Evolutionary conservation across 2,329 filamentous ascomycete genomes (phyloP), one percentile per base, ranked within the genome.

Genomic region (Ophiostoma quercus): DNA sequence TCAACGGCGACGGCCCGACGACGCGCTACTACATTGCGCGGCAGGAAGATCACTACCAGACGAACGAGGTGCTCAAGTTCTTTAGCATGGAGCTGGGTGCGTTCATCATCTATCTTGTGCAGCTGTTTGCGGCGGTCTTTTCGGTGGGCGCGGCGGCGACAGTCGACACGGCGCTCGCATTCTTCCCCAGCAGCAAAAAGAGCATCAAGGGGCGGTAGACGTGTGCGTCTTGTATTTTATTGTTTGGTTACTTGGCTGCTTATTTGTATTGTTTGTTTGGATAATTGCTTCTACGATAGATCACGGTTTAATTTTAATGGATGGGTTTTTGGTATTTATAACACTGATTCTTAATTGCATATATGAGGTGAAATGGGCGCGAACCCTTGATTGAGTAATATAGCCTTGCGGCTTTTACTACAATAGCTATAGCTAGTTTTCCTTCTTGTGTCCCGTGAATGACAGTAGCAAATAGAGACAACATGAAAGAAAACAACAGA

Each of bases 1-100:
- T 68, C 47, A 67, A 67, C 19, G 63, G 70, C 67, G 67, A 63
- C 68, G 22, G 25, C 1, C 57, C 57, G 25, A 66, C 32, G 66
- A 68, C 75, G 29, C 84, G 83, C 71, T 95, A 93, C 80, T 91
- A 89, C 76, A 94, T 96, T 73, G 78, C 82, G 7, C 85, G 83
- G 22, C 93, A 97, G 77, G 88, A 96, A 73, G 92, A 97, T 76
- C 80, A 94, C 8, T 96, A 96, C 76, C 91, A 94, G 75, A 83
- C 87, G 0, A 89, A 88, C 67, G 90, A 96, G 74, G 89, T 89
- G 72, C 81, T 94, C 72, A 89, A 89, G 74, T 95, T 96, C 76
- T 74, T 94, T 22, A 75, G 85, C 19, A 87, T 90, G 25, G 84
- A 85, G 0, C 79, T 89, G 0, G 87, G 86, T 0, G 79, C 82